Base-by-base conservation (phyloP, 495 filamentous ascomycete genomes). In the Talaromyces liani region DNA sequence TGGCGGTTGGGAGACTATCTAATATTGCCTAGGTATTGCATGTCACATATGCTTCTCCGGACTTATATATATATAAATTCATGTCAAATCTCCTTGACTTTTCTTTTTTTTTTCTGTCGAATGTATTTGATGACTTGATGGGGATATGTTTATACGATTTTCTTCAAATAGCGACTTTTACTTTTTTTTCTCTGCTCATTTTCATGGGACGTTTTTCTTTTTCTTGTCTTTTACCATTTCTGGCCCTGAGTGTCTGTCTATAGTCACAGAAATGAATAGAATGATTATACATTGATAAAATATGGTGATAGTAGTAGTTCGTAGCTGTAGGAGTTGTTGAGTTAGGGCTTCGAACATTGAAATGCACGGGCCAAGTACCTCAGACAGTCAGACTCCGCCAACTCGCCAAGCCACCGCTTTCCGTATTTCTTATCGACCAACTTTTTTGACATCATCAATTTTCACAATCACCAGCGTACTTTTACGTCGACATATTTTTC, bases 1-100 rank as follows among this genome's bases (percentile, higher is more conserved):
- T 66, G 94, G 94, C 6, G 94, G 94, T 2, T 98, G 94, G 94
- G 94, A 98, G 77, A 96, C 93, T 24, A 85, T 93, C 61, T 91
- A 74, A 71, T 51, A n/a, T 51, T 6, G 7, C 27, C 27, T 27
- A 27, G 27, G 27, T 27, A 27, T 25, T 58, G 27, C 27, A 58
- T 36, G 31, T 18, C 27, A 29, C 6, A 9, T 54, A 22, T 56
- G 22, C 8, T 22, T 29, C 8, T 56, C 20, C 24, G n/a, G 22
- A 22, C 22, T 54, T 54, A 6, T 56, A 56, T 56, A 56, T 56
- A 56, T 56, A 56, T 56, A 56, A 6, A 29, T 22, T 56, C 27
- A 24, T 16, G n/a, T 56, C 53, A 56, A 29, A 56, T 27, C 9
- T 56, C 1, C 20, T 29, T 56, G 49, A 54, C 53, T 29, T 29